Conservation (phyloP, 169 alveolate genomes). For the Cystoisospora suis region DNA sequence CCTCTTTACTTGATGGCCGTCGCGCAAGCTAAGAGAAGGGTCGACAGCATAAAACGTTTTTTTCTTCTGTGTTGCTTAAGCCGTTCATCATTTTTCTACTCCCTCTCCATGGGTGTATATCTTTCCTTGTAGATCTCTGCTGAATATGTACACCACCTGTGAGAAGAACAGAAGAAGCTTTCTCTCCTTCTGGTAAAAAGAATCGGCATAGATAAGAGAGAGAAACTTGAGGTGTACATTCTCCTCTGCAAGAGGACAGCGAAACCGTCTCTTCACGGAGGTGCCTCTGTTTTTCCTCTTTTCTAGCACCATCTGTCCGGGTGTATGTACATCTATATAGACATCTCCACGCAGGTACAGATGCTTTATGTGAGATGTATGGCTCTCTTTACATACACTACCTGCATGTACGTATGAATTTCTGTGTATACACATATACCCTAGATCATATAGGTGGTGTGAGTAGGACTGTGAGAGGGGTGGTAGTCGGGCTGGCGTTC, state of each 20-base stretch:
- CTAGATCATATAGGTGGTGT: too few species aligned
- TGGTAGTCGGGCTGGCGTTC: too few species aligned
- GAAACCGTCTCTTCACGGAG: background rate
- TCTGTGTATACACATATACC: too few species aligned
- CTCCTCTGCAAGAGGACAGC: background rate
- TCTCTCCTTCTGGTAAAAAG: too few species aligned
- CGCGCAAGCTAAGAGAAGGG: too few species aligned
- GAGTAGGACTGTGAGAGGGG: too few species aligned
- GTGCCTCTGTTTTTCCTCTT: background rate
- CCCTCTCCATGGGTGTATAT: background rate
- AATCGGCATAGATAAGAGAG: background rate
- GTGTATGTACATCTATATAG: background rate
- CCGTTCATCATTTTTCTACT: background rate
- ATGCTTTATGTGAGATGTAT: background rate
- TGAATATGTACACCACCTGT: too few species aligned
- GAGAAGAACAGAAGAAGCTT: too few species aligned
- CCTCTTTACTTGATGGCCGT: too few species aligned
- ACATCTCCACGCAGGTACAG: background rate
- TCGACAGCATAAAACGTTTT: too few species aligned
- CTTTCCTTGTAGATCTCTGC: background rate
- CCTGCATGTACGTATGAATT: background rate
- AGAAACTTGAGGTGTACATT: background rate
- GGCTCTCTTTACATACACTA: background rate
- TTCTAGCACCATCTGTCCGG: background rate
- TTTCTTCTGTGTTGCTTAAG: background rate